Evolutionary conservation across 371 early-diverging fungal genomes (phyloP), one percentile per base, ranked within the genome.

Genomic region (Basidiobolus heterosporus): DNA sequence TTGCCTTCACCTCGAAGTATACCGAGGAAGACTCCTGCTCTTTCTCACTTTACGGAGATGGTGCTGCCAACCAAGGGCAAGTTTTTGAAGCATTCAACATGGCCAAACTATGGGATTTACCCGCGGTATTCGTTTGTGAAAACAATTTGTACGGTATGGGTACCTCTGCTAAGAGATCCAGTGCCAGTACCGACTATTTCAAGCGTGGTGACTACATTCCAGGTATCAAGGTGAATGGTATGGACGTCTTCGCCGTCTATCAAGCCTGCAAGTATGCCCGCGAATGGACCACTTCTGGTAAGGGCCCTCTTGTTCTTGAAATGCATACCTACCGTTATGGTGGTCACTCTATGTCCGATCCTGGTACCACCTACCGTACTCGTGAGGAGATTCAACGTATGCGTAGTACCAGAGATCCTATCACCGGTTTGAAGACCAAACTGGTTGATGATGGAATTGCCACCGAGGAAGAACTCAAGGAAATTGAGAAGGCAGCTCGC

Each of bases 101-200:
- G 94, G 95, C 99, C 57, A 88, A 88, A 74, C 77, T 99, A 37
- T 98, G 96, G 97, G 82, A 89, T 47, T 78, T 99, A 45, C 98
- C 99, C 23, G 74, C 80, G 45, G 81, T 92, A 50, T 98, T 96
- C 69, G 88, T 92, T 18, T 95, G 96, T 67, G 99, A 98, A 66
- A 98, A 98, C 82, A 98, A 98, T 85, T 76, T 77, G 65, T 98
- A 97, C 70, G 98, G 97, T 53, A 99, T 99, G 99, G 98, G 98
- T 56, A 99, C 98, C 11, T 65, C 91, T 30, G 88, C 88, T 41
- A 65, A 62, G 51, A 85, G 94, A 53, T 85, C 92, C 16, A 83
- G 90, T 40, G 92, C 95, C 49, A 84, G 85, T 59, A 83, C 89
- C 51, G 78, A 86, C 55, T 98, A 96, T 82, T 97, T 75, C 70